These are phyloP conservation scores for Clavispora vitiphila DNA, from an alignment of 805 yeast species.

Conservation along the genomic window DNA sequence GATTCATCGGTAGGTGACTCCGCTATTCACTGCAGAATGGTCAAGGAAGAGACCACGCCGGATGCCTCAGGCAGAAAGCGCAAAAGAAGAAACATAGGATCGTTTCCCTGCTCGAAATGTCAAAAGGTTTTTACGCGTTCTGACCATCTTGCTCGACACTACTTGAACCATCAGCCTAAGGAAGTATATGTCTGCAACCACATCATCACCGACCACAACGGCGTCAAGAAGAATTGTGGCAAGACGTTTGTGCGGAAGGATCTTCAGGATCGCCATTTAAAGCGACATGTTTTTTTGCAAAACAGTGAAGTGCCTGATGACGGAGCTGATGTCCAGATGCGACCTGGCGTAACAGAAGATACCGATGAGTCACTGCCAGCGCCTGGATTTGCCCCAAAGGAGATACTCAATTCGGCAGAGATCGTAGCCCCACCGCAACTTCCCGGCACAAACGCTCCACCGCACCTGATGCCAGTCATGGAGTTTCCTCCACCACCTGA, in stretches of 20 bases:
- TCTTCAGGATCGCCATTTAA: conserved; percentile 38
- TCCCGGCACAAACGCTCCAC: background rate
- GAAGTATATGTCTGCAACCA: conserved; percentile 55
- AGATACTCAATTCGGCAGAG: background rate
- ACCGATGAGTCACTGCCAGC: background rate
- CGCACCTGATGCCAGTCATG: background rate
- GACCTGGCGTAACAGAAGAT: background rate
- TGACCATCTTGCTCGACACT: conserved; percentile 62
- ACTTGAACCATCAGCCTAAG: conserved; percentile 52
- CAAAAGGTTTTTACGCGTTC: conserved; percentile 53
- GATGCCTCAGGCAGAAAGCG: background rate
- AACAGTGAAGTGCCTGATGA: background rate
- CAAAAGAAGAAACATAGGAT: conserved; percentile 20
- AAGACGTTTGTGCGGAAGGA: conserved; percentile 64
- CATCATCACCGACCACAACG: conserved; percentile 35
- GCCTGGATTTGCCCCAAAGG: background rate
- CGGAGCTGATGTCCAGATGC: background rate
- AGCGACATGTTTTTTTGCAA: conserved; percentile 21
- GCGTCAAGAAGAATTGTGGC: conserved; percentile 41
- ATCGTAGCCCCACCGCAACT: background rate
- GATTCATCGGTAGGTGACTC: background rate
- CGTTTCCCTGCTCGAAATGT: conserved; percentile 47
- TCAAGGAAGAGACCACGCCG: background rate
- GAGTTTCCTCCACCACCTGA: background rate
- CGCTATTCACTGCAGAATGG: background rate